These are phyloP conservation scores for Cyberlindnera xylosilytica DNA, from an alignment of 805 yeast species.

Conservation along the genomic window DNA sequence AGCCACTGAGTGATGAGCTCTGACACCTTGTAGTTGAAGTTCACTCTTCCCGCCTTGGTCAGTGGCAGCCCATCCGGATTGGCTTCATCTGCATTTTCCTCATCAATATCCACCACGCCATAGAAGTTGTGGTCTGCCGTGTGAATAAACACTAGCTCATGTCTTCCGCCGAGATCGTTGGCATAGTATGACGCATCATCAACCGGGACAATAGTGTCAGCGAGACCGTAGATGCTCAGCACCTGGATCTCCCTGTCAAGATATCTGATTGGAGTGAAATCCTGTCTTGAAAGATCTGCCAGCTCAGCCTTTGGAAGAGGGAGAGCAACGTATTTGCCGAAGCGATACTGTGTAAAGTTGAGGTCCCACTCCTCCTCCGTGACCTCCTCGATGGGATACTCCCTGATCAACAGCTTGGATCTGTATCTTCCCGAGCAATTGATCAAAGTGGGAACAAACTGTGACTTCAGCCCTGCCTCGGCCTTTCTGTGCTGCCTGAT, in stretches of 20 bases:
- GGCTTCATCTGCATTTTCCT: conserved; percentile 28
- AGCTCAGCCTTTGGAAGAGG: conserved; percentile 51
- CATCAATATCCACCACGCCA: conserved; percentile 42
- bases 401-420: conserved; percentile 17
- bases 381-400: conserved; percentile 10
- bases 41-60: conserved; percentile 43
- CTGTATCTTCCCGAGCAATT: conserved; percentile 73
- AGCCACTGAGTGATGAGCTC: conserved; percentile 49
- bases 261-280: conserved; percentile 39
- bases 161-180: conserved; percentile 52
- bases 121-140: conserved; percentile 82
- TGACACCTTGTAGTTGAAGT: conserved; percentile 55
- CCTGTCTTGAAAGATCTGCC: conserved; percentile 44
- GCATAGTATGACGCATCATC: conserved; percentile 60
- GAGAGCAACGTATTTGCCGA: conserved; percentile 43
- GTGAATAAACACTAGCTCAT: conserved; percentile 53
- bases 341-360: conserved; percentile 36
- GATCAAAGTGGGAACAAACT: conserved; percentile 57
- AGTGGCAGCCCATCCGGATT: conserved; percentile 45
- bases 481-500: conserved; percentile 37
- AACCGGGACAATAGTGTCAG: conserved; percentile 64
- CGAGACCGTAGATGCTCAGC: conserved; percentile 66
- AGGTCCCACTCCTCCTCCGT: conserved; percentile 30
- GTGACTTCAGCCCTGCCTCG: conserved; percentile 32
- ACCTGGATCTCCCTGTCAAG: conserved; percentile 50